Conservation (phyloP, 2,329 filamentous ascomycete species). For the Aotearoamyces nothofagi region DNA sequence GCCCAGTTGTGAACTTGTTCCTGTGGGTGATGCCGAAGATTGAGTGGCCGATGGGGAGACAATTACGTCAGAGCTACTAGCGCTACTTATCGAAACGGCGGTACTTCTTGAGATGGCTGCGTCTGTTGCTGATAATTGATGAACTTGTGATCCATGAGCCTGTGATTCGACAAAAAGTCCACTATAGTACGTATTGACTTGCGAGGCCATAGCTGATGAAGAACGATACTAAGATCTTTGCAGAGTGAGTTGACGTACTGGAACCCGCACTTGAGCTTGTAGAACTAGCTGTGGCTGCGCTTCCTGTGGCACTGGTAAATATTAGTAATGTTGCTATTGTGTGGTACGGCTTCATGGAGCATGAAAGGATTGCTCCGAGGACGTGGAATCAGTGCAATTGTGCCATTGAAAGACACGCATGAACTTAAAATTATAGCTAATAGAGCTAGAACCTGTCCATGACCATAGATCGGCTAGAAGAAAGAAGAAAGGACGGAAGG, state of each 20-base stretch:
- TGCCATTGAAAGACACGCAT: not conserved
- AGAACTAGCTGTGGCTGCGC: not conserved
- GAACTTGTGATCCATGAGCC: too few species aligned
- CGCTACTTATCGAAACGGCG: too few species aligned
- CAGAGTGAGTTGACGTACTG: conserved; percentile 1
- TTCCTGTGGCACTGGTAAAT: not conserved
- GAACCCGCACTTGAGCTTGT: too few species aligned
- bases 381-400: not conserved
- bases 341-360: not conserved
- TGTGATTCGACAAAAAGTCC: too few species aligned
- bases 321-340: too few species aligned
- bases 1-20: too few species aligned
- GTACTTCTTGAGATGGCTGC: too few species aligned
- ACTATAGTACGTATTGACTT: not conserved
- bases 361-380: not conserved
- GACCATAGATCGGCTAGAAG: not conserved
- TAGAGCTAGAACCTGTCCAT: not conserved
- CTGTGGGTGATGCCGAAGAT: too few species aligned
- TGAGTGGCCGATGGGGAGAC: too few species aligned
- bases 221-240: not conserved
- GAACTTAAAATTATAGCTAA: not conserved
- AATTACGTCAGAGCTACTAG: too few species aligned
- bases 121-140: too few species aligned
- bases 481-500: not conserved
- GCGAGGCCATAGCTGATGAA: not conserved